phyloP scores from a whole-genome alignment of 257 asterid genomes.

The Rehmannia glutinosa region DNA sequence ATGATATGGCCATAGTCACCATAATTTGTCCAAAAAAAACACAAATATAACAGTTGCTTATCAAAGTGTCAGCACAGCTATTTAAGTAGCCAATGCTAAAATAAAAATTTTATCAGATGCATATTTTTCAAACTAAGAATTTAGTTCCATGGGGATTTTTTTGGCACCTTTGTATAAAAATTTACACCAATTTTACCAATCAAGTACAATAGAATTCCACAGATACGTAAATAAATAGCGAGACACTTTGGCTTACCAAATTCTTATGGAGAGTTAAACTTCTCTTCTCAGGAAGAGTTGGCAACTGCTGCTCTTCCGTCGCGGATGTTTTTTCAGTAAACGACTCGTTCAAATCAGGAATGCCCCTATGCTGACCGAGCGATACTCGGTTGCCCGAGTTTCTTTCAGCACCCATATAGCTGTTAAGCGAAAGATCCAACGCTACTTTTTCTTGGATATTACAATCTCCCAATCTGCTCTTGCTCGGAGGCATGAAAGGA shows the following conservation, averaged over 20 bases:
- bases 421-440: slow-evolving; percentile 55
- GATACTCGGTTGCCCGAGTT: slow-evolving; percentile 16
- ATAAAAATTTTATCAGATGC: too few relatives aligned
- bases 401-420: slow-evolving; percentile 30
- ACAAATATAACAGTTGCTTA: too few relatives aligned
- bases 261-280: slow-evolving; percentile 8
- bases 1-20: too few relatives aligned
- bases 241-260: slow-evolving; percentile 24
- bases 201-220: background rate
- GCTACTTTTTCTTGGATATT: slow-evolving; percentile 26
- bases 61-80: too few relatives aligned
- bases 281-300: slow-evolving; percentile 16
- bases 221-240: background rate
- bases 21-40: too few relatives aligned
- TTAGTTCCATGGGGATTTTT: too few relatives aligned
- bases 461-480: slow-evolving; percentile 30
- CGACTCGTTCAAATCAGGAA: slow-evolving; percentile 51
- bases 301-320: slow-evolving; percentile 25
- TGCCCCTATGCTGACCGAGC: slow-evolving; percentile 19
- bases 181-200: too few relatives aligned
- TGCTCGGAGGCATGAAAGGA: slow-evolving; percentile 22
- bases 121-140: too few relatives aligned
- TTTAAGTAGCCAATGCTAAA: too few relatives aligned
- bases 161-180: too few relatives aligned
- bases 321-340: slow-evolving; percentile 16